Conservation (phyloP, 257 asterid species). For the Marsdenia floribunda region DNA sequence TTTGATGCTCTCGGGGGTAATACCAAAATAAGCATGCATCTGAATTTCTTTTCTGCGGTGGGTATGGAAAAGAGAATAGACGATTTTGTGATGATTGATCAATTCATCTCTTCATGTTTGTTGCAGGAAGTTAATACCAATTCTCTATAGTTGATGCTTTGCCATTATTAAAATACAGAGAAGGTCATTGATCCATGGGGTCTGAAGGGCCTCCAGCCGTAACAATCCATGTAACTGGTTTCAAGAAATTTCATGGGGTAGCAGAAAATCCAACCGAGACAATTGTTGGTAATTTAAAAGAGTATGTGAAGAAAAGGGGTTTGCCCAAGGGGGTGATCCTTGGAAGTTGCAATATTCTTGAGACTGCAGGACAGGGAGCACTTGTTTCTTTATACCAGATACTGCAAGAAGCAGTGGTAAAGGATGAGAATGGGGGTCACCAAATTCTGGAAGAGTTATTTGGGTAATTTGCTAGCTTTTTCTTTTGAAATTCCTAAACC, state of each 20-base stretch:
- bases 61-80: not conserved
- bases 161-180: constrained; percentile 17
- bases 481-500: not conserved
- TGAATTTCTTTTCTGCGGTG: not conserved
- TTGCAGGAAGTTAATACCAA: constrained; percentile 8
- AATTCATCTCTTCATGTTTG: constrained; percentile 3
- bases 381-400: constrained; percentile 74
- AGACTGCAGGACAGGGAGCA: constrained; percentile 92
- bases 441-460: constrained; percentile 51
- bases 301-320: constrained; percentile 65
- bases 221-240: constrained; percentile 85
- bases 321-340: constrained; percentile 76
- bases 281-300: constrained; percentile 68
- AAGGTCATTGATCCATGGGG: constrained; percentile 60
- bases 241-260: constrained; percentile 86
- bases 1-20: not conserved
- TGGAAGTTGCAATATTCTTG: constrained; percentile 88
- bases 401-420: constrained; percentile 57
- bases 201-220: constrained; percentile 92
- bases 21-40: not conserved
- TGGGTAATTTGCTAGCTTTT: constrained; percentile 57
- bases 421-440: constrained; percentile 31
- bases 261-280: constrained; percentile 95
- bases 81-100: not conserved
- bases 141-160: constrained; percentile 27